Base-by-base conservation (phyloP, 495 filamentous ascomycete genomes). In the Neurospora sp. region DNA sequence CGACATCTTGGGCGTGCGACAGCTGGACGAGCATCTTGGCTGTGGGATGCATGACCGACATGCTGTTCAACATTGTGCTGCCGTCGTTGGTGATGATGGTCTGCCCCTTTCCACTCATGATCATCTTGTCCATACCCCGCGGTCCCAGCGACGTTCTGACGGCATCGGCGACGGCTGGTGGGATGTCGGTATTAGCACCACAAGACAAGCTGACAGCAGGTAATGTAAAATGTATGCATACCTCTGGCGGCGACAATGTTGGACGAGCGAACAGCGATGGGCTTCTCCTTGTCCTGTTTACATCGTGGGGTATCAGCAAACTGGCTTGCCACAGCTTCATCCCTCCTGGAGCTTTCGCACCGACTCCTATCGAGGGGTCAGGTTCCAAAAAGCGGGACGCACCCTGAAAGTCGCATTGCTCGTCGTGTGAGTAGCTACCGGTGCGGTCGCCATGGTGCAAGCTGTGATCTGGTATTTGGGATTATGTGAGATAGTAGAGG, bases 81-180 rank as follows among this genome's bases (percentile, higher is more conserved):
- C 96, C 96, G 84, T 99, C 96, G 85, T 99, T 99, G 77, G 95
- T 98, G 83, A 99, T 99, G 79, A 98, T 95, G 66, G 96, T 98
- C 81, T 96, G 91, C 82, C 96, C 96, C 81, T 94, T 97, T 76
- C 94, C 92, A 38, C 92, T 96, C 89, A 96, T 92, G 75, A 99
- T 98, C 96, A 99, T 99, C 86, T 99, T 99, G 85, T 99, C 96
- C 94, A 97, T 97, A 70, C 85, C 86, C 80, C 86, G 79, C 75
- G 87, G 86, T 54, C 86, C 86, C 44, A 87, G 78, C 54, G 85
- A 88, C 69, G 93, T 97, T 85, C 96, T 89, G 81, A 99, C 96
- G 76, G 96, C 96, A 89, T 99, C 96, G 79, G 96, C 89, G 77
- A 99, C 94, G 79, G 96, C 96, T 95, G 42, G 70, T 75, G 41